Percentiles rank a stretch among this genome's conserved stretches.
Conservation (phyloP, 352 stramenopile species). For the Stramenopiles sp. region DNA sequence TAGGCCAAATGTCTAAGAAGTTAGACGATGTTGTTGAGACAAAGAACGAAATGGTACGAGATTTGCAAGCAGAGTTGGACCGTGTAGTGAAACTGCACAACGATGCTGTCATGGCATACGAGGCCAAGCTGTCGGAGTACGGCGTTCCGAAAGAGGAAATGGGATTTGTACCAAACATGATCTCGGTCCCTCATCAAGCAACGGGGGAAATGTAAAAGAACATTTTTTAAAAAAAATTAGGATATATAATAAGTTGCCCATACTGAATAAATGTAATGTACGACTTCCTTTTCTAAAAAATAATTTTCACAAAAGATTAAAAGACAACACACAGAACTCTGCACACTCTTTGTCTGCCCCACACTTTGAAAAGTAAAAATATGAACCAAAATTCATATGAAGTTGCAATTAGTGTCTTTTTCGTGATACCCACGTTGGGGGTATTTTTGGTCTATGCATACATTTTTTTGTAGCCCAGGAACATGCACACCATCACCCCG, state of each 20-base stretch:
- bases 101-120: constrained; percentile 46
- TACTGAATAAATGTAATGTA: too few species aligned
- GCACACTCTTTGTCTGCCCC: too few species aligned
- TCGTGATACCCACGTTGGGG: too few species aligned
- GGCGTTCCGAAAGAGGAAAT: constrained; percentile 64
- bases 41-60: constrained; percentile 52
- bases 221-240: too few species aligned
- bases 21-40: constrained; percentile 67
- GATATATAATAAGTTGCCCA: too few species aligned
- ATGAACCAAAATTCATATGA: constrained; percentile 3
- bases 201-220: not conserved
- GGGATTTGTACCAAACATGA: constrained; percentile 32
- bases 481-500: not conserved
- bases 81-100: constrained; percentile 50
- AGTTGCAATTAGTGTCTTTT: not conserved
- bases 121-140: constrained; percentile 66
- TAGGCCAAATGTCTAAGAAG: constrained; percentile 52
- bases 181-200: not conserved
- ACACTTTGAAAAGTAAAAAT: too few species aligned
- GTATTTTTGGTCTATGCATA: not conserved
- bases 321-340: too few species aligned
- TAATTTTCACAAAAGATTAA: too few species aligned
- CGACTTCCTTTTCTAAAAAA: too few species aligned
- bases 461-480: not conserved
- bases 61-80: constrained; percentile 51